Evolutionary conservation across 495 filamentous ascomycete genomes (phyloP), one percentile per base, ranked within the genome.

Genomic region (Penicillium pulvis): DNA sequence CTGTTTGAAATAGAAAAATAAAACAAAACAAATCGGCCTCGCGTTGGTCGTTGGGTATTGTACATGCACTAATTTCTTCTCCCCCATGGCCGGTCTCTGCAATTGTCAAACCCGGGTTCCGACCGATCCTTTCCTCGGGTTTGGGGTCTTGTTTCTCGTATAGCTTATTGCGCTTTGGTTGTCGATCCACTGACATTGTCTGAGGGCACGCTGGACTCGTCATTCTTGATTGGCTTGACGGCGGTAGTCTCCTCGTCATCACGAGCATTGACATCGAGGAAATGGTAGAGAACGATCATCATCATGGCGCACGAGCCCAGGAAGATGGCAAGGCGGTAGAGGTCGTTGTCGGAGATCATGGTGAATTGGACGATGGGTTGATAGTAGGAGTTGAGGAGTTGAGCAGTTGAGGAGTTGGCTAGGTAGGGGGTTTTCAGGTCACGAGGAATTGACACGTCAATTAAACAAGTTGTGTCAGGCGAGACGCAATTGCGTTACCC

Each of bases 231-330:
- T 26, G 59, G 12, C 26, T 75, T 66, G 14, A 63, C 43, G 57
- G 61, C 24, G 24, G 62, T 28, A 17, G 62, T 43, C 9, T 47
- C 39, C 26, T 64, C 65, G 26, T 82, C 81, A 46, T 90, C 85
- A 58, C 80, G 76, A 35, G 92, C 85, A 72, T 98, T 98, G 80
- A 97, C 85, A 68, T 97, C 93, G 65, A 99, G 87, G 81, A 95
- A 98, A 77, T 97, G 92, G 82, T 98, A 98, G 19, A 97, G 75
- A 45, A 98, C 86, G 48, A 96, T 97, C 61, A 99, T 84, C 53
- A 97, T 84, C 92, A 97, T 94, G 64, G 94, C 85, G 33, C 87
- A 82, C 43, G 86, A 92, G 76, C 95, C 94, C 56, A 98, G 90
- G 75, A 97, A 93, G 70, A 96, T 87, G 74, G 94, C 93, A 23